Base-by-base conservation (phyloP, 1,139 yeast genomes). In the Magnusiomyces paraingens region DNA sequence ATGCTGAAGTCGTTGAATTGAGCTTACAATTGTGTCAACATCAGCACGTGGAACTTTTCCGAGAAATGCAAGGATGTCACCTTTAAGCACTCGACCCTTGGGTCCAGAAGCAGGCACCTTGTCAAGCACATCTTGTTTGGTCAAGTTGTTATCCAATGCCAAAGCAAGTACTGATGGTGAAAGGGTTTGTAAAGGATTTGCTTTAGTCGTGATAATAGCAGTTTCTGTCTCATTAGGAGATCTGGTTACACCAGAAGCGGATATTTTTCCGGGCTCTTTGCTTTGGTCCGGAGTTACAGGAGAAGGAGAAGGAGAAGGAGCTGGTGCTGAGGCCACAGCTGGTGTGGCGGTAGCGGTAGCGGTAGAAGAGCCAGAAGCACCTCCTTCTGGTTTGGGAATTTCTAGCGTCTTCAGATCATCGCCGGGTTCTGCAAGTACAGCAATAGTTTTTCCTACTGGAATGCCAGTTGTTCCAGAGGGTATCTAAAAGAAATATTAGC, bases 401-500 rank as follows among this genome's bases (percentile, higher is more conserved):
- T 80, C 83, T 60, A 91, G 72, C 15, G 79, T 70, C 12, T 79
- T 65, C 61, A 91, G 68, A 64, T 90, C 96, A 66, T 93, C 99
- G 39, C 83, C 95, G 1, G 82, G 84, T 63, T 91, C 98, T 6
- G 96, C 97, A 57, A 87, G 64, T 55, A 81, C 81, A 0, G 97
- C 99, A 71, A 93, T 93, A 35, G 95, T 84, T 52, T 79, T 75
- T 5, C 97, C 97, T n/a, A 93, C 98, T 12, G 83, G 81, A 53
- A 93, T 76, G 36, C 84, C 93, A 58, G 81, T 82, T 47, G 82
- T 80, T 4, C 99, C 99, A 57, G 86, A 83, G 41, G 74, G 76
- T 17, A 58, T 49, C 57, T 55, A 42, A 41, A n/a, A 15, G 21
- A 12, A 18, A 14, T 38, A 32, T 38, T 35, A 49, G 48, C 29